Evolutionary conservation across 2,329 filamentous ascomycete genomes (phyloP).

Genomic region (Colletotrichum incanum): DNA sequence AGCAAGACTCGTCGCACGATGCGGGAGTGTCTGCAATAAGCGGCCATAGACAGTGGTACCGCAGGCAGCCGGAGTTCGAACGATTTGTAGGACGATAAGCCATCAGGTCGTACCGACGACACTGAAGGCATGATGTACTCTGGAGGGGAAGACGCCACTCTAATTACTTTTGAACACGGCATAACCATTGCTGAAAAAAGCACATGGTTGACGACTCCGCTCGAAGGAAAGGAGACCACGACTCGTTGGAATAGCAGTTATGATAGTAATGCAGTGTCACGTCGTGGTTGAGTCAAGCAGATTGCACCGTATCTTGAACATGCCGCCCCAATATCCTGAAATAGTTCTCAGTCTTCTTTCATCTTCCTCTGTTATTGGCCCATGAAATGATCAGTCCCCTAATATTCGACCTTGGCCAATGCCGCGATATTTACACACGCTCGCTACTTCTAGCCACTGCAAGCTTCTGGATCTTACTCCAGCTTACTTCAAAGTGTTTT

Average conservation of each 20-base stretch:
- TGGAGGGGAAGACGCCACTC: constrained; percentile 25
- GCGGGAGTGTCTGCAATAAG: neutral
- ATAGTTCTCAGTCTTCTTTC: neutral
- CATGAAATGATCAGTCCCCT: neutral
- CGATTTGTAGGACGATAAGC: neutral
- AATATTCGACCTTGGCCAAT: neutral
- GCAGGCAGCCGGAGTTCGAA: neutral
- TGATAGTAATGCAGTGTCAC: constrained; percentile 28
- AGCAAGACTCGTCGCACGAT: neutral
- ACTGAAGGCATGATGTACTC: constrained; percentile 1
- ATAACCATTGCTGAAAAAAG: neutral
- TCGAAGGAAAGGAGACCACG: constrained; percentile 25
- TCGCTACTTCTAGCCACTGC: neutral
- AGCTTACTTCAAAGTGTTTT: neutral
- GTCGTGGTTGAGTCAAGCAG: constrained; percentile 7
- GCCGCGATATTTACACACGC: neutral
- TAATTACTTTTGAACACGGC: neutral
- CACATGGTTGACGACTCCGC: constrained; percentile 37
- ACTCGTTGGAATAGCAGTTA: constrained; percentile 25
- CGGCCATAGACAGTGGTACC: neutral
- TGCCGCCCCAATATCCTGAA: neutral
- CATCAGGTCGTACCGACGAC: neutral
- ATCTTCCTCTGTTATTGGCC: neutral
- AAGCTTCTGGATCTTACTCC: neutral
- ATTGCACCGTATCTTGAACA: neutral